Conservation (phyloP, 495 filamentous ascomycete genomes). For the Penicillium arizonense region DNA sequence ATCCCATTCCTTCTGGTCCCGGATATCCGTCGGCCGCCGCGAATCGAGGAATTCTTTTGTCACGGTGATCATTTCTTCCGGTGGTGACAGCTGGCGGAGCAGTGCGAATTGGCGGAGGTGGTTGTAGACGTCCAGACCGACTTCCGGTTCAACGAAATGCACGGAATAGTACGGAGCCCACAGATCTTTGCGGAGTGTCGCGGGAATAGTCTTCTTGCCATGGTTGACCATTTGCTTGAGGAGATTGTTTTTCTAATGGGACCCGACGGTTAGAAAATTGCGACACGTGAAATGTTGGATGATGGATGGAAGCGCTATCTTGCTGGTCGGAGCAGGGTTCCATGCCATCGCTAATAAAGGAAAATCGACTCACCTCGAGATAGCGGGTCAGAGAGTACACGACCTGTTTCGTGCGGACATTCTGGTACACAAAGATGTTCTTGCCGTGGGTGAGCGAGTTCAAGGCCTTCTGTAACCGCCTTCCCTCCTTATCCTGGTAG, state of each 20-base stretch:
- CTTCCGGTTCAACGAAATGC: constrained; percentile 58
- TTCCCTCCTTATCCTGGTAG: constrained; percentile 35
- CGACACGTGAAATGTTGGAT: neutral
- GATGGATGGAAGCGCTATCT: neutral
- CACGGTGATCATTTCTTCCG: constrained; percentile 49
- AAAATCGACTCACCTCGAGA: constrained; percentile 57
- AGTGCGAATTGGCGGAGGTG: constrained; percentile 76
- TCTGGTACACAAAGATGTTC: constrained; percentile 79
- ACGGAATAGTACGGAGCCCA: constrained; percentile 83
- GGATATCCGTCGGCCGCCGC: constrained; percentile 61
- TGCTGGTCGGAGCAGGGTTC: neutral
- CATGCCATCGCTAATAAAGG: too few relatives aligned
- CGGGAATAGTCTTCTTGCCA: constrained; percentile 84
- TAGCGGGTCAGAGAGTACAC: constrained; percentile 73
- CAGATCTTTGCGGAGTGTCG: constrained; percentile 80
- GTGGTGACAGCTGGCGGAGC: constrained; percentile 45
- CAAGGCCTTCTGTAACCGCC: constrained; percentile 47
- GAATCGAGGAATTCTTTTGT: constrained; percentile 44
- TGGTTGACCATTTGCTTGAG: constrained; percentile 79
- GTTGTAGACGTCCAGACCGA: constrained; percentile 74
- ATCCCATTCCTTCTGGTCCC: constrained; percentile 40
- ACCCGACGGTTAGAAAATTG: constrained; percentile 5
- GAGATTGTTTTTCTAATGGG: constrained; percentile 58
- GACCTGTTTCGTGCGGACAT: constrained; percentile 78
- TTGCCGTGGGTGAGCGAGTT: constrained; percentile 54